Conservation (phyloP, 2,329 filamentous ascomycete genomes). For the Truncatella angustata region DNA sequence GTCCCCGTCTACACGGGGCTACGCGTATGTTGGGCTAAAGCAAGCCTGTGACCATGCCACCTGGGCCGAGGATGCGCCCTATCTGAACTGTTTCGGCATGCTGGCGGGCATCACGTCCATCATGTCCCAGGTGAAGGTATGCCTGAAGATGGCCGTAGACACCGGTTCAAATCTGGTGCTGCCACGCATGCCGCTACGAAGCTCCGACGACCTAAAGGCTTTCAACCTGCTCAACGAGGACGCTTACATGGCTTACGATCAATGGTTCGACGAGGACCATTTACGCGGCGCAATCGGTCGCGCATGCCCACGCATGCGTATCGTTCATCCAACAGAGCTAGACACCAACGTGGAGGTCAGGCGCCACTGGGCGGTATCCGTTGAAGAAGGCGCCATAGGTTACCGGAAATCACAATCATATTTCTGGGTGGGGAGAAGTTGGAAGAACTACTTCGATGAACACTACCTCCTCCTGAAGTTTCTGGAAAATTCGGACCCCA, state of each 20-base stretch:
- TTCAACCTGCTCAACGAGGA: conserved; percentile 3
- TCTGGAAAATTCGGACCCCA: background rate
- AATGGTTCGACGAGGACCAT: background rate
- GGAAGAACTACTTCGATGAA: background rate
- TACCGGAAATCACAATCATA: background rate
- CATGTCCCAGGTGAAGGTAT: conserved; percentile 1
- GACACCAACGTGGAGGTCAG: background rate
- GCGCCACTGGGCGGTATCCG: background rate
- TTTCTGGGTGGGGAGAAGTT: background rate
- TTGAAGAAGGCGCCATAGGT: background rate
- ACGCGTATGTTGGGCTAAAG: background rate
- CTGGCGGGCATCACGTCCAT: conserved; percentile 1
- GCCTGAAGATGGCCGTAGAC: conserved; percentile 4
- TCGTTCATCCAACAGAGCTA: background rate
- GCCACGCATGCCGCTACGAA: conserved; percentile 1
- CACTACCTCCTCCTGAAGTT: background rate
- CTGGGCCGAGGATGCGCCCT: background rate
- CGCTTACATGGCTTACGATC: background rate
- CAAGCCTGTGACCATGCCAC: background rate
- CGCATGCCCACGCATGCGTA: background rate
- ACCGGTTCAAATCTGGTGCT: background rate
- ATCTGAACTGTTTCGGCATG: background rate
- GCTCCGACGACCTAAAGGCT: background rate
- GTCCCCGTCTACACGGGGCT: background rate
- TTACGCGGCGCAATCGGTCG: background rate